Conservation (phyloP, 108 stramenopile species). For the Fragilariopsis cylindrus region DNA sequence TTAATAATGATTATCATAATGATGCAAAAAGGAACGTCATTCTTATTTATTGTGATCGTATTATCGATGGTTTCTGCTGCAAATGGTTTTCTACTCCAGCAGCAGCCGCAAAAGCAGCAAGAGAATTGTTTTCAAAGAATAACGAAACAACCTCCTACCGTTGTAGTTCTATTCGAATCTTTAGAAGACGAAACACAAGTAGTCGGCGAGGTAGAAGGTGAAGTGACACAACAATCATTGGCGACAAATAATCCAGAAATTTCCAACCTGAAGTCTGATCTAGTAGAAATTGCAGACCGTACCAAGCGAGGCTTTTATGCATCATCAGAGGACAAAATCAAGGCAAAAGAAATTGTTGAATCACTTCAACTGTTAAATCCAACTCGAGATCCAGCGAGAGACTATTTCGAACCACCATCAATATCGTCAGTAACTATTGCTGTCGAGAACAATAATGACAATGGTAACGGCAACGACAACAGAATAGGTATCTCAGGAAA, state of each 20-base stretch:
- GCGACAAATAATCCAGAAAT: conserved; percentile 3
- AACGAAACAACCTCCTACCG: no score
- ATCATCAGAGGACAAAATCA: conserved; percentile 36
- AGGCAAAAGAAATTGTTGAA: conserved; percentile 37
- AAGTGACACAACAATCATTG: neutral
- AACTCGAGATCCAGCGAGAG: conserved; percentile 52
- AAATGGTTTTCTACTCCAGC: no score
- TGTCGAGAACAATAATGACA: conserved; percentile 3
- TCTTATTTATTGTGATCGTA: no score
- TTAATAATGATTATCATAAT: no score
- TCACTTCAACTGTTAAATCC: conserved; percentile 54
- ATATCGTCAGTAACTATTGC: neutral
- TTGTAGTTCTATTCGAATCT: no score
- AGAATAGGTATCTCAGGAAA: conserved; percentile 53
- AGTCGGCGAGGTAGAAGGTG: neutral
- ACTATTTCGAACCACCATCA: conserved; percentile 46
- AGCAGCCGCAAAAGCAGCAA: no score
- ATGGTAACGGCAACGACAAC: neutral
- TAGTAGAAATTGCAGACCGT: conserved; percentile 23
- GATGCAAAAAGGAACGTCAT: no score
- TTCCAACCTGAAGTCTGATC: conserved; percentile 25
- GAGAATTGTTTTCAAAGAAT: no score
- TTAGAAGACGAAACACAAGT: no score
- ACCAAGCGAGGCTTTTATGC: conserved; percentile 60
- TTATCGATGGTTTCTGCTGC: no score